These are phyloP conservation scores for Aleurites moluccanus DNA, from an alignment of 441 rosid genomes.

Conservation along the genomic window DNA sequence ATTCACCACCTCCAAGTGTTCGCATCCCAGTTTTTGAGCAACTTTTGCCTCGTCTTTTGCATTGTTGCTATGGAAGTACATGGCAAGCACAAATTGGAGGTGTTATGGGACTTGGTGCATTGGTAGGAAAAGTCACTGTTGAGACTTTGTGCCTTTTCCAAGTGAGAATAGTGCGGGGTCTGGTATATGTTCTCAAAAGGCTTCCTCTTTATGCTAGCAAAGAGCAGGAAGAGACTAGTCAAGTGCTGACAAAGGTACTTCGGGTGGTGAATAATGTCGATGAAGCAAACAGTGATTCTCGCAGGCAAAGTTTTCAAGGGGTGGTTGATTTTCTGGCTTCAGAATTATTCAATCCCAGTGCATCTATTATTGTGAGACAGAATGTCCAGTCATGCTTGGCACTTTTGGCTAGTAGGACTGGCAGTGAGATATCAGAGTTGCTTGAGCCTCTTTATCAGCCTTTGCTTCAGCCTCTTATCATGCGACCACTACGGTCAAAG, in stretches of 20 bases:
- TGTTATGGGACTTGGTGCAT: conserved; percentile 94
- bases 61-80: conserved; percentile 91
- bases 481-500: conserved; percentile 84
- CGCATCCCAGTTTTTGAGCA: conserved; percentile 96
- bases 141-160: conserved; percentile 88
- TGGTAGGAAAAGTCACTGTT: conserved; percentile 97
- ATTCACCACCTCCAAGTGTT: conserved; percentile 91
- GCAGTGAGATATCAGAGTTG: conserved; percentile 95
- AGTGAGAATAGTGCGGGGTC: conserved; percentile 82
- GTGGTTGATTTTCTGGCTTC: conserved; percentile 91
- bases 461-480: conserved; percentile 86
- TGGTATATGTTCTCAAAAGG: conserved; percentile 90
- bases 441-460: conserved; percentile 94
- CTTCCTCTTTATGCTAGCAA: conserved; percentile 91
- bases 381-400: conserved; percentile 96
- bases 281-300: conserved; percentile 91
- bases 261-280: conserved; percentile 97
- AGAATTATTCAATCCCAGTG: conserved; percentile 89
- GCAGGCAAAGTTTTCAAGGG: conserved; percentile 87
- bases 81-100: conserved; percentile 99
- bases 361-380: conserved; percentile 83
- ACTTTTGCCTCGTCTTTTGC: conserved; percentile 93
- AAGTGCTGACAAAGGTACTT: conserved; percentile 95
- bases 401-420: conserved; percentile 97
- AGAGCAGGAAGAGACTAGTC: conserved; percentile 99